These are phyloP conservation scores for Citrullus colocynthis DNA, from an alignment of 306 rosid genomes.

Conservation along the genomic window DNA sequence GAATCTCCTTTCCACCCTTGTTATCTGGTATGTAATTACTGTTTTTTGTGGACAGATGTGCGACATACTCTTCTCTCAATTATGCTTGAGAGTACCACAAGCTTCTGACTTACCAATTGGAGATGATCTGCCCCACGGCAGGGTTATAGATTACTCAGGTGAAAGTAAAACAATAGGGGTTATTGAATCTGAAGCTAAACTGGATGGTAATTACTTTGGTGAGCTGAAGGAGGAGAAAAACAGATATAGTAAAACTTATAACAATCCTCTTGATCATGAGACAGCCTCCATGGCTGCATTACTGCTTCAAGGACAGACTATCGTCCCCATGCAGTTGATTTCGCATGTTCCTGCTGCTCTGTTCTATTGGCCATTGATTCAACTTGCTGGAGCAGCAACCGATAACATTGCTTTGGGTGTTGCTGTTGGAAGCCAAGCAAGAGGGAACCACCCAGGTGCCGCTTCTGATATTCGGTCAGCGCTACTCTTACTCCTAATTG, in stretches of 20 bases:
- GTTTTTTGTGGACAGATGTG: slow-evolving; percentile 69
- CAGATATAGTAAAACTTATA: slow-evolving; percentile 30
- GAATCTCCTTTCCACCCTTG: background rate
- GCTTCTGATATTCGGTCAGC: slow-evolving; percentile 91
- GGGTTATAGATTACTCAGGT: slow-evolving; percentile 20
- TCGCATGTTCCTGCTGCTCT: slow-evolving; percentile 89
- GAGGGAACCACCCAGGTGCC: slow-evolving; percentile 93
- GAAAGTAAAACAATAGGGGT: slow-evolving; percentile 31
- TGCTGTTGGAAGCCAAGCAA: slow-evolving; percentile 98
- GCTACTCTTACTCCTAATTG: slow-evolving; percentile 83
- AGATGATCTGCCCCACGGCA: slow-evolving; percentile 42
- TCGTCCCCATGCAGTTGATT: slow-evolving; percentile 88
- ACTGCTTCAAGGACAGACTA: slow-evolving; percentile 74
- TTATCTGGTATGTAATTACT: background rate
- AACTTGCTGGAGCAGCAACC: slow-evolving; percentile 95
- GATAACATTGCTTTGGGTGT: slow-evolving; percentile 89
- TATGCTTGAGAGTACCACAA: slow-evolving; percentile 81
- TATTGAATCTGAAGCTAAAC: slow-evolving; percentile 18
- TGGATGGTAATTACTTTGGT: slow-evolving; percentile 30
- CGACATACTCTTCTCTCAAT: slow-evolving; percentile 85
- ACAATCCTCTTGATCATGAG: slow-evolving; percentile 45
- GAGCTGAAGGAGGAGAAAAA: slow-evolving; percentile 41
- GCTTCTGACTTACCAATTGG: slow-evolving; percentile 43
- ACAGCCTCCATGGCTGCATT: slow-evolving; percentile 76
- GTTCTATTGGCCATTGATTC: slow-evolving; percentile 90